Conservation (phyloP, 2,329 filamentous ascomycete genomes). For the Hirsutella minnesotensis region DNA sequence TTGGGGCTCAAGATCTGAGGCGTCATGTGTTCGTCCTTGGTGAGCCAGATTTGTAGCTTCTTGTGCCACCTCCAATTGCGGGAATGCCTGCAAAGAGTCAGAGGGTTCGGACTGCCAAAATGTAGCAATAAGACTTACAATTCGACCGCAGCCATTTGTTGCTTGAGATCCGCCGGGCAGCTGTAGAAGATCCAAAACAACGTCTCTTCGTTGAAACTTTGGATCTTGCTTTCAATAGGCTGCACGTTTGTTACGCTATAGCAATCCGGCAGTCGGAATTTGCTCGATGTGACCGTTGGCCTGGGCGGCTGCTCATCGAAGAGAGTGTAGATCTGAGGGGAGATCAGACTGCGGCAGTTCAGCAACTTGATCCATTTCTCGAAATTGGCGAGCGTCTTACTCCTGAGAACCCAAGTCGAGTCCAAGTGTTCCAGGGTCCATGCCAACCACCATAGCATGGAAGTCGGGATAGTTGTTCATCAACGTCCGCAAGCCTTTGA, state of each 20-base stretch:
- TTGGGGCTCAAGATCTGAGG: slow-evolving; percentile 45
- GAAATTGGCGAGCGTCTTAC: slow-evolving; percentile 27
- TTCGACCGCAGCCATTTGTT: slow-evolving; percentile 51
- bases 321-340: slow-evolving; percentile 48
- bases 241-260: slow-evolving; percentile 57
- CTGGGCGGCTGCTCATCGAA: slow-evolving; percentile 48
- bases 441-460: slow-evolving; percentile 46
- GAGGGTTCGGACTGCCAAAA: background rate
- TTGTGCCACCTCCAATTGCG: slow-evolving; percentile 61
- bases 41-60: slow-evolving; percentile 53
- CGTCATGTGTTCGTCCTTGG: slow-evolving; percentile 55
- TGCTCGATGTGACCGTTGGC: slow-evolving; percentile 37
- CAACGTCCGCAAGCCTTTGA: slow-evolving; percentile 50
- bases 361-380: slow-evolving; percentile 2
- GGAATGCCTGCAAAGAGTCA: slow-evolving; percentile 33
- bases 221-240: slow-evolving; percentile 52
- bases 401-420: slow-evolving; percentile 45
- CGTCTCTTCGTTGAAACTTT: slow-evolving; percentile 57
- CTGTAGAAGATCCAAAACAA: slow-evolving; percentile 61
- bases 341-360: slow-evolving; percentile 32
- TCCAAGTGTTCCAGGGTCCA: slow-evolving; percentile 45
- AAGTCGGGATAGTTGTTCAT: slow-evolving; percentile 55
- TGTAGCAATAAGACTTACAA: slow-evolving; percentile 32
- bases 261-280: slow-evolving; percentile 50
- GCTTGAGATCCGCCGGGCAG: slow-evolving; percentile 49